Conservation (phyloP, 108 stramenopile species). For the Skeletonema potamos region DNA sequence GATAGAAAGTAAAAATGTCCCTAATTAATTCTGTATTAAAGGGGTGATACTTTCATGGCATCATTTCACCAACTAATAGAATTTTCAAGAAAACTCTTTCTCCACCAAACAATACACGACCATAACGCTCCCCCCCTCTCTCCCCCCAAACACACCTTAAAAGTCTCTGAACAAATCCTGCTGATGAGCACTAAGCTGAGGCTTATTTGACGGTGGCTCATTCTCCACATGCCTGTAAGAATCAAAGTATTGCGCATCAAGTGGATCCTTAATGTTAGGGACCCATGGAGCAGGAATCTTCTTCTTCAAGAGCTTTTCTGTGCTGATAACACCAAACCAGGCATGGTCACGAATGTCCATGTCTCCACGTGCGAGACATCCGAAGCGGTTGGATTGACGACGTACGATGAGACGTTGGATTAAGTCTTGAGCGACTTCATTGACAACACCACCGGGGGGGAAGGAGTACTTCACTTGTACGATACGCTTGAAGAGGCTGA, state of each 20-base stretch:
- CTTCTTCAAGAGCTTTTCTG: constrained; percentile 82
- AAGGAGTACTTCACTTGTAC: constrained; percentile 94
- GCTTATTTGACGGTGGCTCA: constrained; percentile 77
- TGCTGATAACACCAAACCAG: constrained; percentile 93
- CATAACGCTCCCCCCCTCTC: neutral
- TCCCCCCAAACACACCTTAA: constrained; percentile 26
- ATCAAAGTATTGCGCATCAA: constrained; percentile 97
- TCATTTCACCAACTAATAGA: too few species aligned
- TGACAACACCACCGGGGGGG: constrained; percentile 82
- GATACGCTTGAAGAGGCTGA: constrained; percentile 95
- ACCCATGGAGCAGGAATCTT: constrained; percentile 95
- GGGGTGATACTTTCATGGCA: too few species aligned
- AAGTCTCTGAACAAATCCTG: constrained; percentile 83
- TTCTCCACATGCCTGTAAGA: constrained; percentile 96
- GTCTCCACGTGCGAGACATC: constrained; percentile 85
- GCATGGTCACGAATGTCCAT: constrained; percentile 94
- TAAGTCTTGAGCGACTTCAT: constrained; percentile 86
- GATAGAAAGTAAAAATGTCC: too few species aligned
- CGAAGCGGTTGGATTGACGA: constrained; percentile 86
- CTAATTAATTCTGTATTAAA: too few species aligned
- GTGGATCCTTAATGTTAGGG: constrained; percentile 86
- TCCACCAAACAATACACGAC: neutral
- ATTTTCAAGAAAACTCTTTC: neutral
- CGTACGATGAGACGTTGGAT: constrained; percentile 91
- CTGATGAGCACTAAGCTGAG: constrained; percentile 63